Percentiles rank a stretch among this genome's conserved stretches.
Conservation (phyloP, 139 green algal species). For the Monoraphidium neglectum region DNA sequence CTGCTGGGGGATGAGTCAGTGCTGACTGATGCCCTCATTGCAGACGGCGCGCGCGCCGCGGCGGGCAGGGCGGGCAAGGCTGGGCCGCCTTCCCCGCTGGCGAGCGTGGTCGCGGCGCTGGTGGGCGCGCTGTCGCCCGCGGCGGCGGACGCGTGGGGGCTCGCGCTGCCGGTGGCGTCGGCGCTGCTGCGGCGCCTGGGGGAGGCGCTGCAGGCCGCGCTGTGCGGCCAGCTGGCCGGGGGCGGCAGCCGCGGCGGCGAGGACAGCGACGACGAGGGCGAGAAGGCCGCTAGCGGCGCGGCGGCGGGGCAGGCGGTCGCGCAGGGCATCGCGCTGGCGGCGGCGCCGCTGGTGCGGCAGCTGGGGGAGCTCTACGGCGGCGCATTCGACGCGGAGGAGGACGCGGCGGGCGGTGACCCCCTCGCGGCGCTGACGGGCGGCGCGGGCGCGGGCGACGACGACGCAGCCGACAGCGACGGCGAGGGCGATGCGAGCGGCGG, state of each 20-base stretch:
- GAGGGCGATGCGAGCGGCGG: conserved; percentile 7
- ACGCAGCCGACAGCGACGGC: neutral
- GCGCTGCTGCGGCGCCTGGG: neutral
- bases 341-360: conserved; percentile 44
- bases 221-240: neutral
- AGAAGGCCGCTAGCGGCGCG: neutral
- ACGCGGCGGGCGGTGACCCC: neutral
- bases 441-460: neutral
- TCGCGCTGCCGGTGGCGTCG: conserved; percentile 63
- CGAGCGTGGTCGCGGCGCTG: conserved; percentile 66
- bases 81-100: conserved; percentile 36
- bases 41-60: conserved; percentile 28
- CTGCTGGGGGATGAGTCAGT: conserved; percentile 43
- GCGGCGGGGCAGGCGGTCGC: neutral
- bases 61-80: conserved; percentile 23
- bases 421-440: neutral
- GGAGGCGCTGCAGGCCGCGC: neutral
- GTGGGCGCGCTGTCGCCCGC: conserved; percentile 59
- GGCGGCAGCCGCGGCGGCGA: neutral
- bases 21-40: neutral
- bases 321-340: neutral
- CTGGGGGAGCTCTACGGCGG: conserved; percentile 64
- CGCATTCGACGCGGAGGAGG: conserved; percentile 52
- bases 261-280: neutral
- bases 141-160: conserved; percentile 74